Base-by-base conservation (phyloP, 2,329 filamentous ascomycete species). In the Xylariales sp. region DNA sequence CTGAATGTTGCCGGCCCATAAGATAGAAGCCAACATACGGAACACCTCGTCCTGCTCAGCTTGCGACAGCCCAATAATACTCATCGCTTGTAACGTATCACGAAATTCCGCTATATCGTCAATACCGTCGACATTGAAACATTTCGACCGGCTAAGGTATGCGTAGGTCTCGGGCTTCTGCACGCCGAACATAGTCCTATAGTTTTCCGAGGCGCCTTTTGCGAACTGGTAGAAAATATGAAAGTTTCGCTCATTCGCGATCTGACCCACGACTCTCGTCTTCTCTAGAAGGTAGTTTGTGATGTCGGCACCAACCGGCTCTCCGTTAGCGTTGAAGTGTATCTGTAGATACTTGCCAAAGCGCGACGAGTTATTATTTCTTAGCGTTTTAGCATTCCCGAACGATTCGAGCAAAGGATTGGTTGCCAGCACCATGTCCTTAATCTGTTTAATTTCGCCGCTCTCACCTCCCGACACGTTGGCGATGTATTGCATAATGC, bases 141-240 rank as follows among this genome's bases (percentile, higher is more conserved):
- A 99, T 83, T 97, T 97, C 67, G 95, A 97, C 73, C 89, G 90
- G 81, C 93, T 97, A 16, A 94, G 97, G 79, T 99, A 99, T 30
- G 93, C 83, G 80, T 99, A 99, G 41, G 94, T 93, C 76, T 97
- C 92, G 30, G 96, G 96, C 74, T 91, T 91, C 79, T 98, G 95
- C 23, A 99, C 85, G 58, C 96, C 96, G 77, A 93, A 97, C n/a
- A 85, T 90, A 76, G 96, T 90, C 78, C 93, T 87, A 81, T 98
- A 97, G 67, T 91, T 89, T 73, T 91, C 86, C n/a, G 94, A 92
- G 9, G 95, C 95, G 3, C 93, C 94, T 82, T 98, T 99, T 54
- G 96, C 93, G 80, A 98, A 97, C 80, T 99, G 96, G 82, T 99
- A 99, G 80, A 99, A 99, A 76, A 99, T 98, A 82, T 99, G 96